phyloP scores from a whole-genome alignment of 495 filamentous ascomycete species.

The Penicillium goetzii region DNA sequence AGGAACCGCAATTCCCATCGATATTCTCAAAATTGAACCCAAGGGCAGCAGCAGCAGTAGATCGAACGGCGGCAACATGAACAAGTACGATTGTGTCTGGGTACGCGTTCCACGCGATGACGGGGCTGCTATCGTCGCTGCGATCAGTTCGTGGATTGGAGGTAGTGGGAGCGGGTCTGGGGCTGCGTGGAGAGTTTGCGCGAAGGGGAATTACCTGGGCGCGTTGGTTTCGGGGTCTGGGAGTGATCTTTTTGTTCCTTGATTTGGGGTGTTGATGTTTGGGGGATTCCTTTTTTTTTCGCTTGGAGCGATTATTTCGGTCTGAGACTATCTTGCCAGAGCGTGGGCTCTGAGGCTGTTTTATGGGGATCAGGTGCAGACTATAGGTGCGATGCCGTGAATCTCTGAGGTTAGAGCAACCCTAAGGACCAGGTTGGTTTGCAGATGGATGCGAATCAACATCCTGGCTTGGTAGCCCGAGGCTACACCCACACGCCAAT shows the following conservation, averaged over 20 bases:
- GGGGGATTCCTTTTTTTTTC: neutral
- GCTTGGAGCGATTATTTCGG: neutral
- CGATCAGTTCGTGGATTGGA: slow-evolving; percentile 65
- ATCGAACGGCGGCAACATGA: neutral
- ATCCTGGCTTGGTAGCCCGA: neutral
- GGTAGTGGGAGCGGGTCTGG: slow-evolving; percentile 40
- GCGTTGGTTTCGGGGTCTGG: slow-evolving; percentile 49
- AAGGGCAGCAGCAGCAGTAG: neutral
- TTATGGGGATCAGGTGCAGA: neutral
- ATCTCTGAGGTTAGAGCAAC: neutral
- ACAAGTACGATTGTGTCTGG: slow-evolving; percentile 57
- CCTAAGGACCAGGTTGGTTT: neutral
- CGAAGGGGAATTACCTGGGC: slow-evolving; percentile 58
- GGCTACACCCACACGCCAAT: neutral
- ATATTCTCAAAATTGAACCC: slow-evolving; percentile 70
- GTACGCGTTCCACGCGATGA: slow-evolving; percentile 76
- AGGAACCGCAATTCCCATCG: slow-evolving; percentile 76
- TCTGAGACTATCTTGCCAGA: neutral
- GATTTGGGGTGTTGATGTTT: neutral
- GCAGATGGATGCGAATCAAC: neutral
- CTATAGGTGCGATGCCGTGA: neutral
- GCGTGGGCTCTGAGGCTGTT: neutral
- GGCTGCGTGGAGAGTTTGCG: slow-evolving; percentile 62
- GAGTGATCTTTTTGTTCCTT: slow-evolving; percentile 46
- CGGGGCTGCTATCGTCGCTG: slow-evolving; percentile 64